Evolutionary conservation across 306 rosid genomes (phyloP).

Genomic region (Lathyrus aphaca): DNA sequence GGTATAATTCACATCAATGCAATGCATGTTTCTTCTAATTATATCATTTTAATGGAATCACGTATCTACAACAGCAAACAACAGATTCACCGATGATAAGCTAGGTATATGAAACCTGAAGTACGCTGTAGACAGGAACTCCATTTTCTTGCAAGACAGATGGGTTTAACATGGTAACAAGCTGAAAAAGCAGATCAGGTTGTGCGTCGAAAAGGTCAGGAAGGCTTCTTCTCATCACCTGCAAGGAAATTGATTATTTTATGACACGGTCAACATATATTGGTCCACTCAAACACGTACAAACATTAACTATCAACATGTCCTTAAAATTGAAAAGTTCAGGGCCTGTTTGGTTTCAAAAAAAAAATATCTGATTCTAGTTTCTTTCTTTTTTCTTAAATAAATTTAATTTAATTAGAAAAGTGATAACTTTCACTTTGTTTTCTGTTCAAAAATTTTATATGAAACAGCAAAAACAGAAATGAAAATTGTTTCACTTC

Average conservation of each 20-base stretch:
- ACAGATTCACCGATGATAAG: constrained; percentile 20
- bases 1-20: constrained; percentile 11
- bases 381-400: not conserved
- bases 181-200: constrained; percentile 98
- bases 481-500: not conserved
- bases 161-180: constrained; percentile 96
- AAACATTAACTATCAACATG: constrained; percentile 11
- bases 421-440: not conserved
- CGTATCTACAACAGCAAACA: constrained; percentile 16
- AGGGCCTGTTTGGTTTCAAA: constrained; percentile 7
- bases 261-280: constrained; percentile 19
- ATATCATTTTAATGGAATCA: constrained; percentile 20
- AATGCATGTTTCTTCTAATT: constrained; percentile 14
- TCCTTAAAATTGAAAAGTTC: constrained; percentile 7
- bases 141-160: constrained; percentile 91
- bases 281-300: constrained; percentile 11
- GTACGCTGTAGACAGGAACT: constrained; percentile 81
- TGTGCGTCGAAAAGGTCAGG: constrained; percentile 98
- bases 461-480: not conserved
- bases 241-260: constrained; percentile 41
- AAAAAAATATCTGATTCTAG: not conserved
- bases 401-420: not conserved
- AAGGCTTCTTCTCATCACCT: constrained; percentile 96
- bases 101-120: constrained; percentile 65
- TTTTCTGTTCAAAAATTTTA: not conserved